Evolutionary conservation across 1,284 basidiomycete genomes (phyloP), one percentile per base, ranked within the genome.

Genomic region (Microbotryum intermedium): DNA sequence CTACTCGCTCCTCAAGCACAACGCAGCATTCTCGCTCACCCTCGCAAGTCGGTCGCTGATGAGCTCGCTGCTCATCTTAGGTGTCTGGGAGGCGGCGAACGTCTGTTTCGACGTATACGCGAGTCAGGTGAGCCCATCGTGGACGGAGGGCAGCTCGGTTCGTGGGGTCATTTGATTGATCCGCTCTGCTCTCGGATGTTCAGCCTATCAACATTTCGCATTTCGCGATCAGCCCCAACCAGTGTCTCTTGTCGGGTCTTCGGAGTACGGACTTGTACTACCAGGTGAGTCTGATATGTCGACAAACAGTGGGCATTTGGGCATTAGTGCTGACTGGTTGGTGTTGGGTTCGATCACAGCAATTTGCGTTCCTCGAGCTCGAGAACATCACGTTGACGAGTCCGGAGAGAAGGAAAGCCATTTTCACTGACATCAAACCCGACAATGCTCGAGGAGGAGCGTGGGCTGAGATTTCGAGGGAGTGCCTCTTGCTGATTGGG

Each of bases 391-490:
- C 72, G 10, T 56, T 66, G 10, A 70, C 70, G 30, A 73, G 77
- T 18, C 71, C 74, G 16, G 69, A 77, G 0, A 76, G 78, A 42
- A 78, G 86, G 8, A 77, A 79, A 1, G 78, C 80, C 0, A 73
- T 89, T 1, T 88, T 88, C 69, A 79, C 78, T 1, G 86, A 88
- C 68, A 83, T 86, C 70, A 85, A 84, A 67, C 80, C 81, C 50
- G 79, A 77, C 3, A 46, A 45, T 16, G 20, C 53, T 6, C 18
- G 18, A 8, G 62, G 56, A 43, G 66, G 66, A 26, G 84, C 84
- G 5, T 89, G 87, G 86, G 77, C 76, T 30, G 78, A 78, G 4
- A 75, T 87, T 26, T 77, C 78, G 16, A 78, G 84, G 4, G 81
- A 83, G 56, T 78, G 81, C 25, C 77, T 89, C 3, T 64, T 84